phyloP scores from a whole-genome alignment of 169 alveolate species.

The Hepatocystis sp. region DNA sequence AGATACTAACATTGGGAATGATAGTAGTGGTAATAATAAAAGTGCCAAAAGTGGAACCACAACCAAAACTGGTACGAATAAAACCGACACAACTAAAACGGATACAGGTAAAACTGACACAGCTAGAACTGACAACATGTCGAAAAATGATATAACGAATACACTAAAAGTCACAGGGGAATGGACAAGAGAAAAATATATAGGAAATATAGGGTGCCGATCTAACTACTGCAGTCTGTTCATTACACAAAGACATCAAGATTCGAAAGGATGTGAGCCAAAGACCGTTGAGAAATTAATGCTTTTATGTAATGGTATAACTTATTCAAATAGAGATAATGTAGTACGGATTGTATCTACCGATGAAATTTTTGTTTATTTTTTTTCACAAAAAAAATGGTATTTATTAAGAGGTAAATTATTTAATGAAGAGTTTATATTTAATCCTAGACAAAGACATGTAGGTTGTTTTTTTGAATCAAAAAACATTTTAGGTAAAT shows the following conservation, averaged over 20 bases:
- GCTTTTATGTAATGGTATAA: conserved; percentile 86
- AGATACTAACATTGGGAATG: no score
- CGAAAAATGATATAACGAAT: not conserved
- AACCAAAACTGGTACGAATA: not conserved
- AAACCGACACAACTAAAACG: not conserved
- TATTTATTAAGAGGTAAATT: conserved; percentile 81
- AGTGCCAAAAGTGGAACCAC: not conserved
- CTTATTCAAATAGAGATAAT: conserved; percentile 71
- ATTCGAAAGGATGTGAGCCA: conserved; percentile 84
- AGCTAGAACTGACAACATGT: not conserved
- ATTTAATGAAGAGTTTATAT: conserved; percentile 81
- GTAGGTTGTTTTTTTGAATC: conserved; percentile 88
- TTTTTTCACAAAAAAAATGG: conserved; percentile 87
- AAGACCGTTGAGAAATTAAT: conserved; percentile 86
- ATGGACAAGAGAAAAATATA: conserved; percentile 87
- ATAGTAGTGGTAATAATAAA: not conserved
- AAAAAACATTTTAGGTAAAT: conserved; percentile 82
- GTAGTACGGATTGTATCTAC: conserved; percentile 79
- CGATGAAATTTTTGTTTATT: conserved; percentile 85
- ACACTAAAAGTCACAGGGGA: conserved; percentile 77
- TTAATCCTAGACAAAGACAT: conserved; percentile 85
- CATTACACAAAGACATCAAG: conserved; percentile 91
- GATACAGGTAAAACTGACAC: not conserved
- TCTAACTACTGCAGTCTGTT: conserved; percentile 89
- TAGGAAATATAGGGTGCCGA: conserved; percentile 88